phyloP scores from a whole-genome alignment of 345 rosid genomes.

The Acer campestre region DNA sequence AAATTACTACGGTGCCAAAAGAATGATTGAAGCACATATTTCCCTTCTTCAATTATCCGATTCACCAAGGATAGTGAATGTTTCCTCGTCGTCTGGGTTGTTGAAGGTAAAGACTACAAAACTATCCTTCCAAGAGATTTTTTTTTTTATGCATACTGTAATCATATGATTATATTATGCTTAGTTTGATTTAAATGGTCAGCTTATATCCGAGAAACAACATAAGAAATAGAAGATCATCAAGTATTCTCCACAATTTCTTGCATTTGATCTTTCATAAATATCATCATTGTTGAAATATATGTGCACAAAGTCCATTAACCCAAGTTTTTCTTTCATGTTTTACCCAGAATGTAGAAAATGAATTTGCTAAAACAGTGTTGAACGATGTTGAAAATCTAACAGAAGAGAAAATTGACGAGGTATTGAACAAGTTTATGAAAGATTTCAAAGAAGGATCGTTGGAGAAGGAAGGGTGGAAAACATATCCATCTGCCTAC shows the following conservation, averaged over 20 bases:
- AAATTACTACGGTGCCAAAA: conserved; percentile 28
- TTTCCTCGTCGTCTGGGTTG: conserved; percentile 25
- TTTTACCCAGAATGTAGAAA: background rate
- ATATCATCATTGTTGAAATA: background rate
- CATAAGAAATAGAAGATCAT: no score
- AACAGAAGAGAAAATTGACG: background rate
- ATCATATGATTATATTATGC: no score
- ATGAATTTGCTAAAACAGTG: background rate
- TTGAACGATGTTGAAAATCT: background rate
- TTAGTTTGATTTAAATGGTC: no score
- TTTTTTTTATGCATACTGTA: no score
- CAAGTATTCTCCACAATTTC: no score
- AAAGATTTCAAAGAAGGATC: background rate
- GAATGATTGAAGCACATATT: conserved; percentile 30
- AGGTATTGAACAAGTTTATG: background rate
- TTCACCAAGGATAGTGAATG: conserved; percentile 39
- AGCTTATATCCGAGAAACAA: no score
- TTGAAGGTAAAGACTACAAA: conserved; percentile 23
- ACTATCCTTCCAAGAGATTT: background rate
- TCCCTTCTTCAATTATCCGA: conserved; percentile 36
- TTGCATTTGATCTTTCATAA: no score
- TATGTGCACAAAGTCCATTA: background rate
- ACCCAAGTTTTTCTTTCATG: background rate
- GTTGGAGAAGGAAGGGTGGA: background rate
- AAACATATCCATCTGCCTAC: background rate